phyloP scores from a whole-genome alignment of 2,329 filamentous ascomycete species.

The Curvularia hawaiiensis region DNA sequence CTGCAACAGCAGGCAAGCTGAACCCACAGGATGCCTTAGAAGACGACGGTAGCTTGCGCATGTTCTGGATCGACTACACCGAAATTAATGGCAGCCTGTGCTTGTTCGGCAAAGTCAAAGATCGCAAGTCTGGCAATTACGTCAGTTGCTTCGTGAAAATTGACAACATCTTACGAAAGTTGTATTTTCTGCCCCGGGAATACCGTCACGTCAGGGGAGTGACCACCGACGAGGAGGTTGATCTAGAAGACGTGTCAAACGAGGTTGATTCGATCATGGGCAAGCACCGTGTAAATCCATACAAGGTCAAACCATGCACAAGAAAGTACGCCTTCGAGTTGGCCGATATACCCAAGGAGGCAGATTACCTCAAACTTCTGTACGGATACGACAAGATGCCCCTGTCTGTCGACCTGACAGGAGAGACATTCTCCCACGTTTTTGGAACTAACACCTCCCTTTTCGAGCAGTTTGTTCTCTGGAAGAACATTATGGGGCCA shows the following conservation, averaged over 20 bases:
- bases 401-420: conserved; percentile 71
- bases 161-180: conserved; percentile 89
- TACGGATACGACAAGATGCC: conserved; percentile 88
- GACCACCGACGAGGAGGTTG: conserved; percentile 77
- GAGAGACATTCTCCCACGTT: conserved; percentile 90
- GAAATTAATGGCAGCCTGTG: conserved; percentile 91
- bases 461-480: conserved; percentile 97
- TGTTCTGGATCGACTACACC: conserved; percentile 98
- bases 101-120: conserved; percentile 93
- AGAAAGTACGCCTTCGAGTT: conserved; percentile 97
- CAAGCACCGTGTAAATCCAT: conserved; percentile 80
- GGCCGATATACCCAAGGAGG: conserved; percentile 82
- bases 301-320: conserved; percentile 90
- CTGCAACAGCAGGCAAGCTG: conserved; percentile 75
- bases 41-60: conserved; percentile 85
- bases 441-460: conserved; percentile 93
- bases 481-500: conserved; percentile 99
- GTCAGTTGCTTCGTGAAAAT: conserved; percentile 96
- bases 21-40: conserved; percentile 86
- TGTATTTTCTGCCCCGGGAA: conserved; percentile 89
- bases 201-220: conserved; percentile 63
- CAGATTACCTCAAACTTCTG: conserved; percentile 91
- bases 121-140: conserved; percentile 78
- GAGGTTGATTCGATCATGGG: conserved; percentile 91
- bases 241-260: conserved; percentile 86